These are phyloP conservation scores for Ophiocordyceps camponoti-floridani DNA, from an alignment of 2,329 filamentous ascomycete genomes.

Conservation along the genomic window DNA sequence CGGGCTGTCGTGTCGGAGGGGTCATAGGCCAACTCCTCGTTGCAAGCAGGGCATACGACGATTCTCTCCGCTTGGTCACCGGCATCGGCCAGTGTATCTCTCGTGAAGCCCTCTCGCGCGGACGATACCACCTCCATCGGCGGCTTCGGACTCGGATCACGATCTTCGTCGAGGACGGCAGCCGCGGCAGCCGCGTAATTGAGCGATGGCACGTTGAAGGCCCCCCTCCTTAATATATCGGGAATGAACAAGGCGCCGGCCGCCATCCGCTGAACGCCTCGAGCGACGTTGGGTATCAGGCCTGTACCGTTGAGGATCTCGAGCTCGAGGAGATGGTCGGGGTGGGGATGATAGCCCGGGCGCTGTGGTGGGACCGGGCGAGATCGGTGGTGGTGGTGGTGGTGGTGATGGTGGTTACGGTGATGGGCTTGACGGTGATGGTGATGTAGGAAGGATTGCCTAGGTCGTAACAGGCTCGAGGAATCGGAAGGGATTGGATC, in stretches of 20 bases:
- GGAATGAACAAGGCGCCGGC: constrained; percentile 7
- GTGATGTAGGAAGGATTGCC: background rate
- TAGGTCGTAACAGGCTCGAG: background rate
- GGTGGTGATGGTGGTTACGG: background rate
- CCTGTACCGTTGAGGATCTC: constrained; percentile 7
- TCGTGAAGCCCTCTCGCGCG: constrained; percentile 60
- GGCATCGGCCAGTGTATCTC: constrained; percentile 33
- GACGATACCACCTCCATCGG: constrained; percentile 44
- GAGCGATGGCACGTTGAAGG: constrained; percentile 2
- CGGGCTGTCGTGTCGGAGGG: constrained; percentile 20
- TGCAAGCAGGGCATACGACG: constrained; percentile 73
- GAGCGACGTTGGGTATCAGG: constrained; percentile 5
- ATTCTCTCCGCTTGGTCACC: constrained; percentile 43
- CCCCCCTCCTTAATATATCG: constrained; percentile 2
- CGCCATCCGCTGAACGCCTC: constrained; percentile 10
- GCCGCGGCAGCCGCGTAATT: background rate
- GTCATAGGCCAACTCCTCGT: constrained; percentile 64
- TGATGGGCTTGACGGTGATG: constrained; percentile 1
- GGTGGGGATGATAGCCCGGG: background rate
- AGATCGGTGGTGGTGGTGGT: constrained; percentile 3
- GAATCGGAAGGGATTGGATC: constrained; percentile 7
- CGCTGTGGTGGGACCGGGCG: constrained; percentile 2
- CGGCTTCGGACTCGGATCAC: constrained; percentile 21
- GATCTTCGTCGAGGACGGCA: constrained; percentile 6
- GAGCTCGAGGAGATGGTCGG: constrained; percentile 10